phyloP scores from a whole-genome alignment of 2,329 filamentous ascomycete species.

The Neonectria sp. region DNA sequence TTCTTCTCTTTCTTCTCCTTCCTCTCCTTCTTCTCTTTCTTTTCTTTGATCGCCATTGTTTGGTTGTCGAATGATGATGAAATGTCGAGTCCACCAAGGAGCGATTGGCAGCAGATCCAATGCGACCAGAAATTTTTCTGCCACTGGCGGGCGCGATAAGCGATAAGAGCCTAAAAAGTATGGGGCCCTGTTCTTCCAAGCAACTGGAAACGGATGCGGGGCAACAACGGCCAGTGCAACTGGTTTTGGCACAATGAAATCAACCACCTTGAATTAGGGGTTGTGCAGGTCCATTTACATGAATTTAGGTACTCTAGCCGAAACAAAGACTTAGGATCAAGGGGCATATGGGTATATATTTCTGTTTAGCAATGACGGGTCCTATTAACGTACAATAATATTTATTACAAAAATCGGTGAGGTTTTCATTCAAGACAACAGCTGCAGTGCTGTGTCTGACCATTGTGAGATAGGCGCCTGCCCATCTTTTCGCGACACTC shows the following conservation, averaged over 20 bases:
- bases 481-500: neutral
- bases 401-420: neutral
- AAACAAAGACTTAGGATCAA: no score
- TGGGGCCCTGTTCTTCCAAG: slow-evolving; percentile 36
- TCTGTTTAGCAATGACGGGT: neutral
- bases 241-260: slow-evolving; percentile 13
- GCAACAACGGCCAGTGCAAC: slow-evolving; percentile 24
- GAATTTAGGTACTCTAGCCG: neutral
- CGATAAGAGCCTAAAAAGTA: slow-evolving; percentile 38
- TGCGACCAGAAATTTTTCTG: slow-evolving; percentile 35
- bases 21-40: slow-evolving; percentile 42
- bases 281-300: slow-evolving; percentile 5
- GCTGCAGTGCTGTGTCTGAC: neutral
- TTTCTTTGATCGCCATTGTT: slow-evolving; percentile 48
- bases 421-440: neutral
- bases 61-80: slow-evolving; percentile 19
- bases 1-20: slow-evolving; percentile 43
- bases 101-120: neutral
- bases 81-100: slow-evolving; percentile 1
- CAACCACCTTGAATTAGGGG: slow-evolving; percentile 27
- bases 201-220: slow-evolving; percentile 27
- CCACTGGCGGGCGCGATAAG: slow-evolving; percentile 43
- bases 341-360: neutral
- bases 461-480: neutral
- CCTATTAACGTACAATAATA: neutral